Evolutionary conservation across 2,329 filamentous ascomycete genomes (phyloP).

Genomic region (Venturia pyrina): DNA sequence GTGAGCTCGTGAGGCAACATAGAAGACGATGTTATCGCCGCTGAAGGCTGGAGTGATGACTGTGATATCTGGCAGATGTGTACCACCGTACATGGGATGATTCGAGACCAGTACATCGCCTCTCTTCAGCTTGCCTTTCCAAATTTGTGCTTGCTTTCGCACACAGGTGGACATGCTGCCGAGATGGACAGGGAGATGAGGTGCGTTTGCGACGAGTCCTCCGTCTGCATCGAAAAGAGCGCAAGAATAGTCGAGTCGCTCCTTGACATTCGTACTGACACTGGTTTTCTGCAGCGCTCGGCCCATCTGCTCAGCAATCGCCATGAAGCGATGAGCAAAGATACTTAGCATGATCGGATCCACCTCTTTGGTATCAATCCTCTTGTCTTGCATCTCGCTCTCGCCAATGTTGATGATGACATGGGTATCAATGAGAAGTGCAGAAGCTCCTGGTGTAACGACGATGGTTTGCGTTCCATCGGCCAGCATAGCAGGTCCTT

Average conservation of each 20-base stretch:
- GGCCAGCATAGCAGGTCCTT: constrained; percentile 76
- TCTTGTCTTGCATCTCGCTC: constrained; percentile 37
- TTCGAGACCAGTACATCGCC: constrained; percentile 79
- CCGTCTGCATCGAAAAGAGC: constrained; percentile 69
- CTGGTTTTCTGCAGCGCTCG: constrained; percentile 69
- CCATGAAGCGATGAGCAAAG: constrained; percentile 76
- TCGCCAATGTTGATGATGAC: constrained; percentile 77
- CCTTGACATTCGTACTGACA: constrained; percentile 72
- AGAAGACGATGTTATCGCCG: constrained; percentile 67
- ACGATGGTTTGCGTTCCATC: constrained; percentile 90
- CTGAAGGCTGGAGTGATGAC: constrained; percentile 72
- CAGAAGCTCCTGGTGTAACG: constrained; percentile 67
- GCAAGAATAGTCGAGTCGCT: constrained; percentile 74
- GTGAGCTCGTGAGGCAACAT: constrained; percentile 70
- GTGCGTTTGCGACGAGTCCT: constrained; percentile 68
- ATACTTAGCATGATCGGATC: constrained; percentile 71
- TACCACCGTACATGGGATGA: constrained; percentile 75
- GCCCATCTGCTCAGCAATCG: constrained; percentile 78
- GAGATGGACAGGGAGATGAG: constrained; percentile 71
- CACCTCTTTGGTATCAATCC: constrained; percentile 45
- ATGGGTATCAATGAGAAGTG: constrained; percentile 72
- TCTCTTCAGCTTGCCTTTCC: constrained; percentile 65
- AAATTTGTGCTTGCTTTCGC: constrained; percentile 67
- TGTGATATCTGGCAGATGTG: constrained; percentile 75
- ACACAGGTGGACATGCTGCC: constrained; percentile 83